A percentile compares a stretch with the other conserved stretches of the same genome.
Conservation (phyloP, 2,329 filamentous ascomycete genomes). For the Pleoardoris graminearum region DNA sequence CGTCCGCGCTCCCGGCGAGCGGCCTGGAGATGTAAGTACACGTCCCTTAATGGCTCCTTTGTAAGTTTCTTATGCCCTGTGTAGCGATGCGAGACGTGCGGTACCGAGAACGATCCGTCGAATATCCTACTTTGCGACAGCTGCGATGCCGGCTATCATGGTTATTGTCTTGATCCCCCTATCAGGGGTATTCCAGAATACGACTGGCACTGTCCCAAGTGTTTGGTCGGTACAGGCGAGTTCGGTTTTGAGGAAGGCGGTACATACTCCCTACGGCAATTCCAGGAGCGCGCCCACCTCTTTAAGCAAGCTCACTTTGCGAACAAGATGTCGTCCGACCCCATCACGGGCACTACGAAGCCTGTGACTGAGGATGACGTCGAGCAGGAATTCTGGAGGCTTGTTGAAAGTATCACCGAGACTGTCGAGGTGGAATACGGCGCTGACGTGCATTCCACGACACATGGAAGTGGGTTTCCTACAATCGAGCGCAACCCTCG, state of each 20-base stretch:
- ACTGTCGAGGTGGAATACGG: slow-evolving; percentile 98
- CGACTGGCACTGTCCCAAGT: slow-evolving; percentile 96
- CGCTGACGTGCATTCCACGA: slow-evolving; percentile 96
- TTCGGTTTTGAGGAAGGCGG: slow-evolving; percentile 98
- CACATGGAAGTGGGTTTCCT: slow-evolving; percentile 94
- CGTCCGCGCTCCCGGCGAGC: slow-evolving; percentile 57
- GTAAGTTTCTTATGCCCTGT: slow-evolving; percentile 29
- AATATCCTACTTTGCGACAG: slow-evolving; percentile 83
- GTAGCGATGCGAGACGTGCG: slow-evolving; percentile 84
- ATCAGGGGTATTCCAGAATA: slow-evolving; percentile 75
- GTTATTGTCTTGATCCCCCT: slow-evolving; percentile 84
- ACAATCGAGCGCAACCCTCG: slow-evolving; percentile 89
- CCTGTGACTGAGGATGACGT: slow-evolving; percentile 93
- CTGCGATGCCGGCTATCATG: slow-evolving; percentile 88
- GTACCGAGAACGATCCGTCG: slow-evolving; percentile 71
- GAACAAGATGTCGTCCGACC: slow-evolving; percentile 85
- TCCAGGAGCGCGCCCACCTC: slow-evolving; percentile 91
- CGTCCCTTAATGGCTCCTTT: not conserved
- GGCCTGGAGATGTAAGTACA: slow-evolving; percentile 59
- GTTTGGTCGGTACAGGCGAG: slow-evolving; percentile 92
- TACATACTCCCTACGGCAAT: slow-evolving; percentile 91
- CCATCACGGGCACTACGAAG: slow-evolving; percentile 76
- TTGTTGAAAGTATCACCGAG: slow-evolving; percentile 91
- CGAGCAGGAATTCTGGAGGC: slow-evolving; percentile 93
- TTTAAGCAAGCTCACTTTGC: slow-evolving; percentile 96